Base-by-base conservation (phyloP, 441 rosid genomes). In the Aleurites moluccanus region DNA sequence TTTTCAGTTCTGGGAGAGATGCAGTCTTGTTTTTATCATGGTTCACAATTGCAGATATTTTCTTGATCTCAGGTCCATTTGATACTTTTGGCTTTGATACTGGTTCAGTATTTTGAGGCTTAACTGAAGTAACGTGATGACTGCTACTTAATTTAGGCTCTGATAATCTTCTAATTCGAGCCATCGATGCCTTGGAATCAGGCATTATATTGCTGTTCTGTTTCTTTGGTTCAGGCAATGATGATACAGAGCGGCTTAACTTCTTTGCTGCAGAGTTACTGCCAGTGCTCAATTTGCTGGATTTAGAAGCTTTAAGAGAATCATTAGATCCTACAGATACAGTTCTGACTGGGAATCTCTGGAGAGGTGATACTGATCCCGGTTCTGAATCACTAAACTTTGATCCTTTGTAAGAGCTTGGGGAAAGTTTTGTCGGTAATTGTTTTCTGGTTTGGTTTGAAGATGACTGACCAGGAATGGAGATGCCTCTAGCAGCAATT, bases 341-440 rank as follows among this genome's bases (percentile, higher is more conserved):
- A 80, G 85, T 75, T 86, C 87, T 81, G 70, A 83, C 67, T 23
- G 87, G 74, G 71, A 80, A 82, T 75, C 92, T 85, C 78, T 86
- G 96, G 42, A 91, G 86, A 73, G 98, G 92, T 3, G 97, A 94
- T 44, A 85, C 81, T 62, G 89, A 78, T 80, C 95, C 96, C 56
- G 93, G 95, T 77, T 87, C 94, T 38, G 88, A 52, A 86, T 96
- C 98, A 76, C 88, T 91, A 70, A 96, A 96, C 82, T 93, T 96
- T 61, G 98, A 96, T 75, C 86, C 80, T 82, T 83, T 87, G 70
- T 78, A 85, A 82, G 93, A 83, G 67, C 86, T 80, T 0, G 95
- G 93, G 66, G 92, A 93, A 84, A 84, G 83, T 85, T 91, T 93
- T 59, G 81, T 75, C 8, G 88, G 87, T 57, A 92, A 57, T 45